These are phyloP conservation scores for Jaenimonas drosophilae DNA, from an alignment of 208 protist genomes.

Conservation along the genomic window DNA sequence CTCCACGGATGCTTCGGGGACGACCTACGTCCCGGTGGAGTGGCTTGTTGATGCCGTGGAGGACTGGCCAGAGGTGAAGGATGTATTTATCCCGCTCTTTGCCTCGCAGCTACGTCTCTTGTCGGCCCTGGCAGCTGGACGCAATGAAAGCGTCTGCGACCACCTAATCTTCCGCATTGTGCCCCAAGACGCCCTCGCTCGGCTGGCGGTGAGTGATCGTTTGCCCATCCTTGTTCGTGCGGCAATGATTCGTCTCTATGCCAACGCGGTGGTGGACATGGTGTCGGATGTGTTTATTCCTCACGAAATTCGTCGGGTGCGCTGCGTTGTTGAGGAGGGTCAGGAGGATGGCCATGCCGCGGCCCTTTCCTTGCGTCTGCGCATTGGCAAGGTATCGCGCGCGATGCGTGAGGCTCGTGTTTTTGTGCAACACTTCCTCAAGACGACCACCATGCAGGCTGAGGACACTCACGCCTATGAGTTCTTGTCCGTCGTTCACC, in stretches of 20 bases:
- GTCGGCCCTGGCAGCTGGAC: slow-evolving; percentile 16
- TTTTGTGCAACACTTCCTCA: slow-evolving; percentile 16
- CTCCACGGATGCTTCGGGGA: slow-evolving; percentile 6
- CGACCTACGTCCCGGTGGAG: slow-evolving; percentile 25
- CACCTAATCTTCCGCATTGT: slow-evolving; percentile 19
- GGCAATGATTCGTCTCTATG: slow-evolving; percentile 23
- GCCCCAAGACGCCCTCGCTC: slow-evolving; percentile 5
- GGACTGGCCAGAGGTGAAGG: slow-evolving; percentile 22
- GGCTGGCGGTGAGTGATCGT: slow-evolving; percentile 8
- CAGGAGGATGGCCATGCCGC: not conserved
- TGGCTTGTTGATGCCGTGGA: slow-evolving; percentile 10
- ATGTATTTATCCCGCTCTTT: slow-evolving; percentile 23
- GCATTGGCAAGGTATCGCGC: slow-evolving; percentile 1
- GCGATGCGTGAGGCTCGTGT: slow-evolving; percentile 12
- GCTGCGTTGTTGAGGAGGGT: slow-evolving; percentile 11
- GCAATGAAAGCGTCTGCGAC: slow-evolving; percentile 4
- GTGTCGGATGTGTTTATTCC: slow-evolving; percentile 9
- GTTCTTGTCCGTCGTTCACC: slow-evolving; percentile 18
- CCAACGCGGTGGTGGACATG: slow-evolving; percentile 16
- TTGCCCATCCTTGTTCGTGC: slow-evolving; percentile 20
- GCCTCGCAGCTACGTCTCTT: slow-evolving; percentile 20
- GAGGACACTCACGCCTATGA: slow-evolving; percentile 12
- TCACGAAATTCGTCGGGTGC: slow-evolving; percentile 20
- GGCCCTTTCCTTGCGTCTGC: not conserved
- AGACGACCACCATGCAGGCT: slow-evolving; percentile 9